Evolutionary conservation across 441 rosid species (phyloP).

Genomic region (Kokia cookei): DNA sequence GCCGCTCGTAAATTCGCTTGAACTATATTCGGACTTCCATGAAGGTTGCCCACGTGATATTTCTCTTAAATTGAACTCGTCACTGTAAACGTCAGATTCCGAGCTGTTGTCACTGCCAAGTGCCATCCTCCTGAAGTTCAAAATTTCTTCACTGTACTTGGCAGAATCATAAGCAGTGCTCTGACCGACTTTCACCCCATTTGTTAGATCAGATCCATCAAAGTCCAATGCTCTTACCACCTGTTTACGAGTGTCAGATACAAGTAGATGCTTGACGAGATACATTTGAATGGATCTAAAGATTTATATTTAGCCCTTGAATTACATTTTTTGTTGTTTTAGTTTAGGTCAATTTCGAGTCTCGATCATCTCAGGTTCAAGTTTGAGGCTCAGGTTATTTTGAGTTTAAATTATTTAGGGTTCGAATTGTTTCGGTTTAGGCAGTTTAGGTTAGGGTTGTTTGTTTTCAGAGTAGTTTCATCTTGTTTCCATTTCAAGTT

Average conservation of each 20-base stretch:
- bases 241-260: constrained; percentile 18
- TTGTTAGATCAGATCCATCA: constrained; percentile 55
- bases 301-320: no score
- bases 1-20: constrained; percentile 33
- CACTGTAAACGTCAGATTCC: constrained; percentile 40
- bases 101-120: constrained; percentile 34
- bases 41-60: constrained; percentile 10
- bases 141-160: constrained; percentile 65
- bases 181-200: constrained; percentile 73
- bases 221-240: constrained; percentile 72
- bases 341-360: no score
- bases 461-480: no score
- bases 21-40: constrained; percentile 24
- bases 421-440: no score
- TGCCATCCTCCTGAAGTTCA: constrained; percentile 61
- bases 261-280: not conserved
- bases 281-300: no score
- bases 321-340: no score
- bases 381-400: no score
- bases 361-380: no score
- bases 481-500: no score
- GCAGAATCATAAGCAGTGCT: constrained; percentile 68
- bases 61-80: constrained; percentile 36
- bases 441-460: no score
- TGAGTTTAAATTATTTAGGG: no score